Evolutionary conservation across 2,329 filamentous ascomycete species (phyloP).

Genomic region (Fusarium humuli): DNA sequence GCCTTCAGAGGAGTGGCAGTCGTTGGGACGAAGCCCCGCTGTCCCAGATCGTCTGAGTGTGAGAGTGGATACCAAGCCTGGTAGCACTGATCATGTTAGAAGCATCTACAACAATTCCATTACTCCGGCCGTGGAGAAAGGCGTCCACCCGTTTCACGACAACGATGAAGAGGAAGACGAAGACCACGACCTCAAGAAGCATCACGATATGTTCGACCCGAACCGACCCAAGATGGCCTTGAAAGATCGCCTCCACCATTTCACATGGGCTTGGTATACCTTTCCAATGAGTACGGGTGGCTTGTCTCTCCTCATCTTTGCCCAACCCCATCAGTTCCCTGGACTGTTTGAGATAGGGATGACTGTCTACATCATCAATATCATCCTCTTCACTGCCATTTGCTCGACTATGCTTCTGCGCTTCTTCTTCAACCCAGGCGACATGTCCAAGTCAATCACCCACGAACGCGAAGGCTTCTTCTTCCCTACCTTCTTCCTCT

Average conservation of each 20-base stretch:
- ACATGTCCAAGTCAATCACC: slow-evolving; percentile 7
- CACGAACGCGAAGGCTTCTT: slow-evolving; percentile 11
- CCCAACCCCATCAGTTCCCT: not conserved
- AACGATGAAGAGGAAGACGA: not conserved
- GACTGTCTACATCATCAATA: slow-evolving; percentile 5
- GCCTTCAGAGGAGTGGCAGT: not conserved
- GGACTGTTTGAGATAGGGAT: not conserved
- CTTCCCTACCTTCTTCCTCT: slow-evolving; percentile 5
- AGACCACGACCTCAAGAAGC: not conserved
- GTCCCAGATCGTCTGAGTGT: not conserved
- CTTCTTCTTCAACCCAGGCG: slow-evolving; percentile 11
- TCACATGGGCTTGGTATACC: slow-evolving; percentile 5
- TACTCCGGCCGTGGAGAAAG: slow-evolving; percentile 6
- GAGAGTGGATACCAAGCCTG: not conserved
- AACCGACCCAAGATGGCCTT: slow-evolving; percentile 12
- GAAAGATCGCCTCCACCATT: slow-evolving; percentile 4
- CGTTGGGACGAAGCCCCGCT: not conserved
- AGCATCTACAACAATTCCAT: not conserved
- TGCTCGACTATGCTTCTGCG: not conserved
- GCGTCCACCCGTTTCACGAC: not conserved
- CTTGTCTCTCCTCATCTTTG: slow-evolving; percentile 1
- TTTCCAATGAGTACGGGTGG: slow-evolving; percentile 1
- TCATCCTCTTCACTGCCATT: not conserved
- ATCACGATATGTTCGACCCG: slow-evolving; percentile 8
- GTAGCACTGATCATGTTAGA: not conserved